phyloP scores from a whole-genome alignment of 805 yeast genomes.

The Kazachstania kunashirensis region DNA sequence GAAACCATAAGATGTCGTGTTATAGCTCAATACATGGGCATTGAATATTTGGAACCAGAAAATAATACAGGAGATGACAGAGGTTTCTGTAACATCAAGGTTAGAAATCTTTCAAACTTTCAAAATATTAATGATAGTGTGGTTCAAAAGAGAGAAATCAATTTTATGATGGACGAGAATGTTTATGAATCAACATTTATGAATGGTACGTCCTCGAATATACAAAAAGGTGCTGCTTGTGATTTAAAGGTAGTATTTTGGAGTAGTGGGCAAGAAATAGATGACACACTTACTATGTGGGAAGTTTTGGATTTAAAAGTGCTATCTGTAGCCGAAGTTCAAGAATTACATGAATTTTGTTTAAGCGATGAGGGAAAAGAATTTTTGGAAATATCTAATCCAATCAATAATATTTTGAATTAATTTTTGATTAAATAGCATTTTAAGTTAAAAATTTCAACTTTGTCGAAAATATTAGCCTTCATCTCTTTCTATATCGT shows the following conservation, averaged over 20 bases:
- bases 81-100: conserved; percentile 6
- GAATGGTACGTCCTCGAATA: not conserved
- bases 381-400: conserved; percentile 2
- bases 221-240: conserved; percentile 12
- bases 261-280: not conserved
- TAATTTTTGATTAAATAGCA: too few relatives aligned
- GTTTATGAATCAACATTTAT: not conserved
- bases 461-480: too few relatives aligned
- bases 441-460: too few relatives aligned
- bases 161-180: conserved; percentile 3
- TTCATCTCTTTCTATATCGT: too few relatives aligned
- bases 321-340: conserved; percentile 9
- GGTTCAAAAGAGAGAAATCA: not conserved
- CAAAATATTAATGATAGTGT: too few relatives aligned
- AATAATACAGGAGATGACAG: not conserved
- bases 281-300: conserved; percentile 1
- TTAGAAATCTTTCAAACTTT: conserved; percentile 10
- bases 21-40: conserved; percentile 12
- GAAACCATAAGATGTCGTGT: conserved; percentile 7
- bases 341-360: conserved; percentile 8
- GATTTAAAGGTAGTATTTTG: conserved; percentile 10
- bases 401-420: too few relatives aligned
- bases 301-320: conserved; percentile 12
- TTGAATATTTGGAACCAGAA: conserved; percentile 4
- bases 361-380: conserved; percentile 3